phyloP scores from a whole-genome alignment of 108 stramenopile species.

The Pseudonitzschia pungens region DNA sequence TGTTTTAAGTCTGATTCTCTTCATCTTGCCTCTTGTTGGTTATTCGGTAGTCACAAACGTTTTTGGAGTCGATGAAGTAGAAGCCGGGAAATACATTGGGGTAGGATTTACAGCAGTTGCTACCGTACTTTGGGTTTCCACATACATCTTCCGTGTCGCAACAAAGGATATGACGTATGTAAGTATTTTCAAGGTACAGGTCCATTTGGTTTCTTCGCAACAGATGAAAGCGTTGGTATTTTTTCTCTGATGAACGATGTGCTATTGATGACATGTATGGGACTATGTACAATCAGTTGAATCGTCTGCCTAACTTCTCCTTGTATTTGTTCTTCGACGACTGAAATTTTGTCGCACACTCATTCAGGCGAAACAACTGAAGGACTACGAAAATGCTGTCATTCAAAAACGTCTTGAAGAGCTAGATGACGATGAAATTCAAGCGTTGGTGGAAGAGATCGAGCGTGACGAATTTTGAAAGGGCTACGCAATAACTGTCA shows the following conservation, averaged over 20 bases:
- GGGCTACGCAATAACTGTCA: neutral
- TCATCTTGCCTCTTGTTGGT: slow-evolving; percentile 65
- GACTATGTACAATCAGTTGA: neutral
- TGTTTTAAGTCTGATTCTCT: slow-evolving; percentile 69
- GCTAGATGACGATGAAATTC: slow-evolving; percentile 93
- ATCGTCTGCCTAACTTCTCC: neutral
- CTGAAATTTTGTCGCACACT: neutral
- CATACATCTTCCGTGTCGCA: slow-evolving; percentile 94
- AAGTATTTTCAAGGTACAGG: slow-evolving; percentile 16
- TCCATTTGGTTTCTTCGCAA: neutral
- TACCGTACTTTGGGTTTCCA: slow-evolving; percentile 73
- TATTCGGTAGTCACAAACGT: slow-evolving; percentile 61
- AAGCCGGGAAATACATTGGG: slow-evolving; percentile 76
- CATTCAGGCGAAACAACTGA: slow-evolving; percentile 81
- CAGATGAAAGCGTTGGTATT: neutral
- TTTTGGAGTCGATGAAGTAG: slow-evolving; percentile 69
- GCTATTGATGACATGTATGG: neutral
- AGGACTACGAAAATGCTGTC: slow-evolving; percentile 97
- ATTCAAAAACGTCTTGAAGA: slow-evolving; percentile 94
- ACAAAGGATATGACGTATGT: slow-evolving; percentile 99
- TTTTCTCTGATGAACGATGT: neutral
- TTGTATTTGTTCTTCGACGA: neutral
- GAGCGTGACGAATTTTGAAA: slow-evolving; percentile 36
- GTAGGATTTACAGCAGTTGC: slow-evolving; percentile 76
- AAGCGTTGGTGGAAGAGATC: slow-evolving; percentile 85